Conservation (phyloP, 495 filamentous ascomycete genomes). For the Sabuloglossum arenarium region DNA sequence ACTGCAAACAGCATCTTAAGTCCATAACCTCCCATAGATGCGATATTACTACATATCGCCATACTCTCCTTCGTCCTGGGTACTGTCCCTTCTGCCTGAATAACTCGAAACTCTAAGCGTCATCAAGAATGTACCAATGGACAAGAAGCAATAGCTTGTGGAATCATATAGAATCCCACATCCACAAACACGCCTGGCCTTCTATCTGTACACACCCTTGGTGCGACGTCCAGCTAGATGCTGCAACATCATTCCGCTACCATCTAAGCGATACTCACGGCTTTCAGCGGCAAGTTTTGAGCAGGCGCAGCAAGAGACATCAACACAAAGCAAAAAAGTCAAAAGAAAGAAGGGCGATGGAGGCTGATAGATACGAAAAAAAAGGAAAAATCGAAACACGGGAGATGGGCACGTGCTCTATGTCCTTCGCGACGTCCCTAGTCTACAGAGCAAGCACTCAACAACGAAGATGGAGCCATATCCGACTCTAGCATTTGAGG, state of each 20-base stretch:
- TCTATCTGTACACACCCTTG: background rate
- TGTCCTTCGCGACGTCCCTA: too few relatives aligned
- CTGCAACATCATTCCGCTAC: background rate
- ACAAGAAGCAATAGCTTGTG: background rate
- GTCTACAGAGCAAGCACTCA: too few relatives aligned
- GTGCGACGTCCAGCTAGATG: background rate
- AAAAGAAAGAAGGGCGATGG: background rate
- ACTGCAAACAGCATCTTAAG: background rate
- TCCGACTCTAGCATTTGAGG: background rate
- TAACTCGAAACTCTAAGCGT: background rate
- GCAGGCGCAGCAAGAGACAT: too few relatives aligned
- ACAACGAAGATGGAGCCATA: background rate
- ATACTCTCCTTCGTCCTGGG: background rate
- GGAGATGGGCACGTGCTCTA: too few relatives aligned
- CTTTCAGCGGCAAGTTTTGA: too few relatives aligned
- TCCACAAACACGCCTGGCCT: background rate
- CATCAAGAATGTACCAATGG: background rate
- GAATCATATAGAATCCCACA: background rate
- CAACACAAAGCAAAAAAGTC: background rate
- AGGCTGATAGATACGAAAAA: background rate
- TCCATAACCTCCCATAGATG: constrained; percentile 1
- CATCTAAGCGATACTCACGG: constrained; percentile 1
- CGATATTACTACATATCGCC: constrained; percentile 1
- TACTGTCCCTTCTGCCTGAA: constrained; percentile 5
- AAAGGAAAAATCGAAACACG: background rate